Percentiles rank a stretch among this genome's conserved stretches.
Evolutionary conservation across 345 rosid genomes (phyloP).

Genomic region (Populus ilicifolia): DNA sequence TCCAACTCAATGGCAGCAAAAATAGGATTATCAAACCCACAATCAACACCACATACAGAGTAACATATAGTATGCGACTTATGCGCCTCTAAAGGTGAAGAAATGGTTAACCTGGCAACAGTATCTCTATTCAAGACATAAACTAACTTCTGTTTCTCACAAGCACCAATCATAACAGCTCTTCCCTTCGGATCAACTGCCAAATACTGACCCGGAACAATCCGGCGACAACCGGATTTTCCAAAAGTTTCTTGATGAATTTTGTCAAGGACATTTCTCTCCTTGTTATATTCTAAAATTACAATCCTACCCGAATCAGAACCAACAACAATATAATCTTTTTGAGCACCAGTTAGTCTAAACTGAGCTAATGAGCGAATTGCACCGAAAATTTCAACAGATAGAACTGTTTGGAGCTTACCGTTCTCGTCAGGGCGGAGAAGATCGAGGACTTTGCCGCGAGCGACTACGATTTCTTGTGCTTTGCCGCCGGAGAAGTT

Average conservation of each 20-base stretch:
- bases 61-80: conserved; percentile 89
- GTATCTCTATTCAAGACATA: conserved; percentile 94
- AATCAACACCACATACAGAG: conserved; percentile 83
- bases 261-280: conserved; percentile 80
- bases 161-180: conserved; percentile 92
- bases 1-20: conserved; percentile 96
- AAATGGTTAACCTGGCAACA: conserved; percentile 86
- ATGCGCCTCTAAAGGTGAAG: conserved; percentile 96
- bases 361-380: conserved; percentile 85
- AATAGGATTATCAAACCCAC: conserved; percentile 91
- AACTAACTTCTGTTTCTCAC: conserved; percentile 95
- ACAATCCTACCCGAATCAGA: conserved; percentile 97
- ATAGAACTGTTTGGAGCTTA: conserved; percentile 79
- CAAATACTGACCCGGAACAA: conserved; percentile 91
- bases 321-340: conserved; percentile 92
- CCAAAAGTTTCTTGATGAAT: conserved; percentile 95
- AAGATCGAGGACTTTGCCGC: conserved; percentile 90
- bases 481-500: conserved; percentile 88
- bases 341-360: conserved; percentile 83
- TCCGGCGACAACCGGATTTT: conserved; percentile 88
- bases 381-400: conserved; percentile 91
- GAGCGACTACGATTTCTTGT: conserved; percentile 92
- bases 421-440: conserved; percentile 91
- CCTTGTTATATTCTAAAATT: conserved; percentile 80
- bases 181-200: conserved; percentile 95